Evolutionary conservation across 257 asterid genomes (phyloP), one percentile per base, ranked within the genome.

Genomic region (Perilla frutescens): DNA sequence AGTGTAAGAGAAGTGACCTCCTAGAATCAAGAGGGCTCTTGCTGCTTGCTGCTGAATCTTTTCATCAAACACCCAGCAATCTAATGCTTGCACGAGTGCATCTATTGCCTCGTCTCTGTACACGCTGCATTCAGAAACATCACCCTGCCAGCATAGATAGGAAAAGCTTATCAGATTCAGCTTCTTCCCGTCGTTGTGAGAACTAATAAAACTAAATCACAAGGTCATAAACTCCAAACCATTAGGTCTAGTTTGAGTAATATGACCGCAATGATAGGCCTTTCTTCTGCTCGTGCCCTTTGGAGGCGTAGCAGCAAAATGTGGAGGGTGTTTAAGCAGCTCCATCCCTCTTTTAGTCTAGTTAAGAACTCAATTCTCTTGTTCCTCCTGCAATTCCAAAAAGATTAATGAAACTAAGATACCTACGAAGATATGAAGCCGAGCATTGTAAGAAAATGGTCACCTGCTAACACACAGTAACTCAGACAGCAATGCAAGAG

Each of bases 101-200:
- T 92, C 97, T 68, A 90, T 53, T 11, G 82, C 97, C 56, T 92
- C 97, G 41, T 86, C 96, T 82, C 97, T 86, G 81, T 86, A 90
- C 32, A 85, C 84, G 66, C 96, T 92, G 58, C 73, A 80, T 64
- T 68, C 87, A 4, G 48, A 55, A 50, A 84, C 82, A 63, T 87
- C 89, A 13, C 91, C 97, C 94, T 89, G 85, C 57, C 71, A 71
- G n/a, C 26, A 74, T 9, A 34, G 37, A 34, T 4, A 44, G 37
- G 13, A 78, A 53, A 37, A 58, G n/a, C 54, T 57, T 32, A 8
- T 71, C 9, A 48, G 11, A 1, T 39, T 12, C 31, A 32, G 56
- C 10, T 15, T 39, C 41, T 44, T 14, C 3, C 50, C 2, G 5
- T 26, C 11, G 34, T 40, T 8, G 14, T 32, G 26, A 20, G 31